phyloP scores from a whole-genome alignment of 306 rosid species.

The Pueraria montana region DNA sequence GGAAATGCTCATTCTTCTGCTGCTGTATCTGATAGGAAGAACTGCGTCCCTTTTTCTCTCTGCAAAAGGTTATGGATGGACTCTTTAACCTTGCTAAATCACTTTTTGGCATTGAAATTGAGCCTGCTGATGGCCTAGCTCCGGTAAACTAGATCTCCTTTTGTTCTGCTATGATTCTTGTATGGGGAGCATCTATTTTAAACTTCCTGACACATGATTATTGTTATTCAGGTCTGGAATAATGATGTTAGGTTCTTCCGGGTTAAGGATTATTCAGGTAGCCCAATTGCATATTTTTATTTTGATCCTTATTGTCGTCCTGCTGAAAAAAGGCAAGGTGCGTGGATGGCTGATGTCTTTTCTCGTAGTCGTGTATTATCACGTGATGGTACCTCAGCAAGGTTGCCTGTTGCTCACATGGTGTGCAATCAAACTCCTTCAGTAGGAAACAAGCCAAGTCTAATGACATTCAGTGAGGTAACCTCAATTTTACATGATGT shows the following conservation, averaged over 20 bases:
- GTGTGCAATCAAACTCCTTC: conserved; percentile 99
- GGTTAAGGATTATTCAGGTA: conserved; percentile 78
- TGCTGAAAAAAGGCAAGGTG: conserved; percentile 95
- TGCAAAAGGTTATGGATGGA: conserved; percentile 94
- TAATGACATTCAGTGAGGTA: conserved; percentile 98
- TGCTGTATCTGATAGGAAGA: conserved; percentile 76
- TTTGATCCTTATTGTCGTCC: conserved; percentile 97
- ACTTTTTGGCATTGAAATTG: conserved; percentile 87
- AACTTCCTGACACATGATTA: conserved; percentile 42
- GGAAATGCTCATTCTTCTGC: conserved; percentile 42
- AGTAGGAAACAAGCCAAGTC: conserved; percentile 90
- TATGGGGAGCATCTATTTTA: conserved; percentile 18
- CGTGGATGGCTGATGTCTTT: conserved; percentile 98
- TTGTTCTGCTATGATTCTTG: conserved; percentile 35
- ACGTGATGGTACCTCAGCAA: conserved; percentile 77
- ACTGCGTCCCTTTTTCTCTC: conserved; percentile 92
- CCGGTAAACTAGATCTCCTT: conserved; percentile 55
- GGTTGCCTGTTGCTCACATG: conserved; percentile 99
- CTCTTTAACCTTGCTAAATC: conserved; percentile 86
- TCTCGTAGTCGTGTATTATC: conserved; percentile 89
- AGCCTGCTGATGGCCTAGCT: conserved; percentile 90
- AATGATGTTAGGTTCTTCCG: conserved; percentile 82
- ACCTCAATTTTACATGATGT: conserved; percentile 33
- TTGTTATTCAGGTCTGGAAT: conserved; percentile 82
- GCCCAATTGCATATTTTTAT: conserved; percentile 87